A percentile compares a stretch with the other conserved stretches of the same genome.
These are phyloP conservation scores for Trapa bicornis DNA, from an alignment of 345 rosid genomes.

Conservation along the genomic window DNA sequence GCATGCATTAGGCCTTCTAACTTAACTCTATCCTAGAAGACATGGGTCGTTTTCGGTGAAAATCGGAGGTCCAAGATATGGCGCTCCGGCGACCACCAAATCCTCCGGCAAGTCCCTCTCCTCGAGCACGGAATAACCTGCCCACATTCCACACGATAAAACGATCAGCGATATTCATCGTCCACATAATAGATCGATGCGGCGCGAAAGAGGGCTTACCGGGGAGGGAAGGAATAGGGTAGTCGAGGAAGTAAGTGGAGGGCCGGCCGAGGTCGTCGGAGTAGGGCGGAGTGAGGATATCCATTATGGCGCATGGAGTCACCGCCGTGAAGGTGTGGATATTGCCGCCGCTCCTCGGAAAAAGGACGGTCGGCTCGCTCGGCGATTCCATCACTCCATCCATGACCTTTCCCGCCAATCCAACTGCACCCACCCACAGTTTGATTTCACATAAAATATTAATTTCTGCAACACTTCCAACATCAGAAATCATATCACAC, in stretches of 20 bases:
- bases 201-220: constrained; percentile 7
- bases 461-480: neutral
- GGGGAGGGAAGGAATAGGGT: constrained; percentile 23
- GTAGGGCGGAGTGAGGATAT: constrained; percentile 41
- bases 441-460: neutral
- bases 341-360: constrained; percentile 40
- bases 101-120: constrained; percentile 26
- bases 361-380: constrained; percentile 20
- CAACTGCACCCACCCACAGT: constrained; percentile 16
- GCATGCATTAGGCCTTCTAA: too few relatives aligned
- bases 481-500: neutral
- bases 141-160: neutral
- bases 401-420: constrained; percentile 23
- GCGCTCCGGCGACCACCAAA: constrained; percentile 23
- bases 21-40: neutral
- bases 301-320: constrained; percentile 42
- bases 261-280: constrained; percentile 29
- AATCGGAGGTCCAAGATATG: constrained; percentile 24
- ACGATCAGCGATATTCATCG: neutral
- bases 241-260: constrained; percentile 30
- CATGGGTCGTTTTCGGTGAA: constrained; percentile 1
- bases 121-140: constrained; percentile 28
- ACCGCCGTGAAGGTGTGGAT: constrained; percentile 36
- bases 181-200: neutral
- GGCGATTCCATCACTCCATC: constrained; percentile 23